These are phyloP conservation scores for Cladorrhinum sp. DNA, from an alignment of 2,329 filamentous ascomycete species.

Conservation along the genomic window DNA sequence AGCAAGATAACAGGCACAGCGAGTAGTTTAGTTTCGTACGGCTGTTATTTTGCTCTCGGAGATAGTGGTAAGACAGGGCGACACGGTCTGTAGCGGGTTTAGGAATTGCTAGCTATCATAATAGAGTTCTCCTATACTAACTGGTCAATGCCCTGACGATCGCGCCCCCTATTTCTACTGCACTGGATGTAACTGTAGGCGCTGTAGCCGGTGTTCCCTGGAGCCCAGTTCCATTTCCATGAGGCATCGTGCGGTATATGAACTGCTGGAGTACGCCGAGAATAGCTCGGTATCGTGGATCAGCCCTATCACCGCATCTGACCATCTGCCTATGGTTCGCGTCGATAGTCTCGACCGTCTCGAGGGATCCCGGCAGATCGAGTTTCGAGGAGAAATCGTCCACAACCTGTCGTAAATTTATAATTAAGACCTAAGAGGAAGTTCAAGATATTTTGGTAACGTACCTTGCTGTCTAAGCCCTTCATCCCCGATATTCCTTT, in stretches of 20 bases:
- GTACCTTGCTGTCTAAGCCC: constrained; percentile 31
- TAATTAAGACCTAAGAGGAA: neutral
- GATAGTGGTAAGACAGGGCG: constrained; percentile 12
- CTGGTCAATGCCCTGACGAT: neutral
- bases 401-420: constrained; percentile 32
- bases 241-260: constrained; percentile 1
- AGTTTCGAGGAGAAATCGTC: constrained; percentile 41
- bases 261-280: constrained; percentile 30
- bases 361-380: constrained; percentile 32
- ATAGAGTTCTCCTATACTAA: neutral
- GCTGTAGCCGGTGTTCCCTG: neutral
- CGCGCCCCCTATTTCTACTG: neutral
- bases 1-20: no score
- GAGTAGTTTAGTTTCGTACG: no score
- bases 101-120: constrained; percentile 3
- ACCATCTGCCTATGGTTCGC: constrained; percentile 41
- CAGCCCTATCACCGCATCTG: constrained; percentile 33
- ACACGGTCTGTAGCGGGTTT: constrained; percentile 8
- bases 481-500: constrained; percentile 32
- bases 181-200: neutral
- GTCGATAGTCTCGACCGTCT: constrained; percentile 40
- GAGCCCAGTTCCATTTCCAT: neutral
- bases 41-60: no score
- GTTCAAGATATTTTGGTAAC: neutral
- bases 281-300: constrained; percentile 33